Conservation (phyloP, 768 basidiomycete species). For the Leccinellum albellum region DNA sequence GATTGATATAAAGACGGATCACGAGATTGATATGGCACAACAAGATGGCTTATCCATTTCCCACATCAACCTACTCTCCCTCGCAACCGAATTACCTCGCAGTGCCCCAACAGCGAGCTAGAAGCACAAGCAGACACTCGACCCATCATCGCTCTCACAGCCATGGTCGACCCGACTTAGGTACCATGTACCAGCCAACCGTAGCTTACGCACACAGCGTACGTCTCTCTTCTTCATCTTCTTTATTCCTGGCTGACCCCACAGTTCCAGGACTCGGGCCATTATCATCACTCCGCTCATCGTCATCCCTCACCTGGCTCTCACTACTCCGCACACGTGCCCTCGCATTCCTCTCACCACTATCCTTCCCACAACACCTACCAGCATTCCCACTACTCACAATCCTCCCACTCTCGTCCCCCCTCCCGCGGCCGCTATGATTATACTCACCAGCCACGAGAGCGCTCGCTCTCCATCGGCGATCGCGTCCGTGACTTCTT, state of each 20-base stretch:
- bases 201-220: conserved; percentile 14
- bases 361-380: conserved; percentile 5
- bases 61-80: conserved; percentile 2
- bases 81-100: conserved; percentile 6
- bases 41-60: conserved; percentile 25
- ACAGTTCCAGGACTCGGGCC: conserved; percentile 17
- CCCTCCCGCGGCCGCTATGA: conserved; percentile 12
- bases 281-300: conserved; percentile 15
- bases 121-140: conserved; percentile 19
- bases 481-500: conserved; percentile 39
- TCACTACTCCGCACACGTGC: conserved; percentile 10
- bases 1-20: neutral
- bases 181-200: neutral
- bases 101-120: neutral
- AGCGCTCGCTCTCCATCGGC: conserved; percentile 27
- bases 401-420: conserved; percentile 12
- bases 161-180: conserved; percentile 1
- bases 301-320: neutral
- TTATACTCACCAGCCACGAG: conserved; percentile 7
- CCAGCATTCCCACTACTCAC: conserved; percentile 5
- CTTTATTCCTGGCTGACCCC: neutral
- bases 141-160: conserved; percentile 6
- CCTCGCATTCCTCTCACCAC: conserved; percentile 20
- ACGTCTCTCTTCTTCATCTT: conserved; percentile 1
- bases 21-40: neutral